These are phyloP conservation scores for Canavalia ensiformis DNA, from an alignment of 306 rosid species.

Conservation along the genomic window DNA sequence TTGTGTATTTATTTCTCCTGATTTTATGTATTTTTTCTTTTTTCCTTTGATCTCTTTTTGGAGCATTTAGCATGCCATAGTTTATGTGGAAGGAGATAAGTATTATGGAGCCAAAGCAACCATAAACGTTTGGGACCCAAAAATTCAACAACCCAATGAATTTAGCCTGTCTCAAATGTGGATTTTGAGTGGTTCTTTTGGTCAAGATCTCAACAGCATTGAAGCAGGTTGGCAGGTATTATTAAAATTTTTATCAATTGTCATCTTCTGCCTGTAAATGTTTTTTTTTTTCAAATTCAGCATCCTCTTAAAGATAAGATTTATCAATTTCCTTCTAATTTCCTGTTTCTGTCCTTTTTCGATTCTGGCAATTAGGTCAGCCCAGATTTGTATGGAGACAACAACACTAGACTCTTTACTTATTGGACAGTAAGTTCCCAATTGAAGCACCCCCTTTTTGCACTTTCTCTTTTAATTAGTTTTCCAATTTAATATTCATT, in stretches of 20 bases:
- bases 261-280: slow-evolving; percentile 40
- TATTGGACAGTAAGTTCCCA: slow-evolving; percentile 66
- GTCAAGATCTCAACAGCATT: slow-evolving; percentile 67
- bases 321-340: slow-evolving; percentile 34
- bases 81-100: slow-evolving; percentile 61
- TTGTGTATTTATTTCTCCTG: slow-evolving; percentile 27
- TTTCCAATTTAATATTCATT: slow-evolving; percentile 27
- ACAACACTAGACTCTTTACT: slow-evolving; percentile 66
- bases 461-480: slow-evolving; percentile 19
- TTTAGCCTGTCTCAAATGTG: slow-evolving; percentile 72
- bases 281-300: slow-evolving; percentile 23
- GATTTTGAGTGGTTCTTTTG: slow-evolving; percentile 61
- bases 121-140: slow-evolving; percentile 72
- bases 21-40: slow-evolving; percentile 30
- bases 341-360: slow-evolving; percentile 38
- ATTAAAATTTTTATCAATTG: slow-evolving; percentile 33
- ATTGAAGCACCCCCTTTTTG: slow-evolving; percentile 28
- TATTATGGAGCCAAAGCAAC: slow-evolving; percentile 69
- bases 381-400: slow-evolving; percentile 68
- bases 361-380: slow-evolving; percentile 56
- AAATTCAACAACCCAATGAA: slow-evolving; percentile 63
- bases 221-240: slow-evolving; percentile 79
- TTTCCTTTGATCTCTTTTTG: slow-evolving; percentile 46
- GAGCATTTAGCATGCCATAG: slow-evolving; percentile 66
- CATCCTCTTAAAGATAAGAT: slow-evolving; percentile 19